phyloP scores from a whole-genome alignment of 148 eudicot genomes.

The Linanthus parryae region DNA sequence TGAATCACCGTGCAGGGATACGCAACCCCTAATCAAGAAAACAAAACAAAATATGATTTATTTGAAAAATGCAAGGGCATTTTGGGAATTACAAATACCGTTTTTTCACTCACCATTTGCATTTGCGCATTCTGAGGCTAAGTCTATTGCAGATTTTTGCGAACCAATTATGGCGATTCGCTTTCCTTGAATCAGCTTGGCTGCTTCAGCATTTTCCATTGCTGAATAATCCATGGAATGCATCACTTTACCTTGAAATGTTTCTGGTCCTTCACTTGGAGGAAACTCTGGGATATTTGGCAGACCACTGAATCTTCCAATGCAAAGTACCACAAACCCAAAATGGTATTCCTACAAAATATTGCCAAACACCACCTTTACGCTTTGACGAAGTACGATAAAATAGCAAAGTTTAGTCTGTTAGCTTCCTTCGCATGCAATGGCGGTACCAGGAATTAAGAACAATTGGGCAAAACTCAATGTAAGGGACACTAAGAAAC shows the following conservation, averaged over 20 bases:
- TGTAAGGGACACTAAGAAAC: no score
- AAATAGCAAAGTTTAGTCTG: no score
- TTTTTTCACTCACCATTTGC: constrained; percentile 13
- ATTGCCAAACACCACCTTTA: neutral
- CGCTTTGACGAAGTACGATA: no score
- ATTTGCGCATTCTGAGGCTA: constrained; percentile 22
- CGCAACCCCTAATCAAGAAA: constrained; percentile 1
- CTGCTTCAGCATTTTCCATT: constrained; percentile 13
- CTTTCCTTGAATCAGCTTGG: constrained; percentile 9
- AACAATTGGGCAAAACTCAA: no score
- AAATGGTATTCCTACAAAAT: constrained; percentile 16
- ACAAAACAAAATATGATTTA: neutral
- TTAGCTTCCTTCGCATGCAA: neutral
- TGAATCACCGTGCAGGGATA: constrained; percentile 20
- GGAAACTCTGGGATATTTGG: constrained; percentile 21
- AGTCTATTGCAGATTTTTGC: constrained; percentile 32
- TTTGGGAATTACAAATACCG: neutral
- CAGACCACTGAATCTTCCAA: constrained; percentile 23
- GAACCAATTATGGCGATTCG: constrained; percentile 20
- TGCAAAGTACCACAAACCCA: constrained; percentile 26
- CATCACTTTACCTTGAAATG: constrained; percentile 19
- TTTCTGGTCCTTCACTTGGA: constrained; percentile 16
- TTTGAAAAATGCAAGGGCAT: constrained; percentile 17
- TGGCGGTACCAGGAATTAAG: neutral
- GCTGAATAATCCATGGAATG: constrained; percentile 28